Base-by-base conservation (phyloP, 73 alveolate genomes). In the Tetrahymena elliotti region DNA sequence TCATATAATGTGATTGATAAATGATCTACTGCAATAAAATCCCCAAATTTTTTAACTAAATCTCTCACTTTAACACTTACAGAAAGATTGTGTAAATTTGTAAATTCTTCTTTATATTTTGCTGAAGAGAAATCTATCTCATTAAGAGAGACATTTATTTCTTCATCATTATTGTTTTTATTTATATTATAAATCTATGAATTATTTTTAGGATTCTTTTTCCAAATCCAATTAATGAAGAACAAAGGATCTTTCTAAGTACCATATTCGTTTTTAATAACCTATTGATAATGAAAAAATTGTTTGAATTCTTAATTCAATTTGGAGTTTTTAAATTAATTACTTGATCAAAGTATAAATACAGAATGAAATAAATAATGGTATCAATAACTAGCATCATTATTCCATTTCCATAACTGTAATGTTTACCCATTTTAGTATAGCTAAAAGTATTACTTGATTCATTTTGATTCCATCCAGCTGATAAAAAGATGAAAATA, bases 11-110 rank as follows among this genome's bases (percentile, higher is more conserved):
- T 94, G 15, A 94, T 84, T 93, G 95, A 94, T 22, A 99, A 93
- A 53, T 97, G 97, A 38, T 98, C 97, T 33, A 99, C 99, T 0
- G 99, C 99, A 12, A 94, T 94, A 92, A 97, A 97, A 22, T 97
- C 99, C 38, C 97, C 98, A 52, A 95, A 98, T 83, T 94, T 82
- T 52, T 84, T 94, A 9, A 82, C 84, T 27, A 94, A 83, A 83
- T 94, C 84, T 33, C 38, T 94, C 38, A 94, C 84, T 13, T 24
- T 33, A 27, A 94, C 94, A 53, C 94, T 83, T 16, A 27, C 36
- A 68, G 36, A 27, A n/a, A 68, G 34, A 68, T 68, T 68, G 10
- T n/a, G 3, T 22, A 31, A 4, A 24, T 68, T 31, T 4, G n/a
- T 18, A 68, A 27, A 68, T 36, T 47, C 82, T 47, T 47, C 82